Evolutionary conservation across 2,329 filamentous ascomycete genomes (phyloP), one percentile per base, ranked within the genome.

Genomic region (Hypoxylon sp.): DNA sequence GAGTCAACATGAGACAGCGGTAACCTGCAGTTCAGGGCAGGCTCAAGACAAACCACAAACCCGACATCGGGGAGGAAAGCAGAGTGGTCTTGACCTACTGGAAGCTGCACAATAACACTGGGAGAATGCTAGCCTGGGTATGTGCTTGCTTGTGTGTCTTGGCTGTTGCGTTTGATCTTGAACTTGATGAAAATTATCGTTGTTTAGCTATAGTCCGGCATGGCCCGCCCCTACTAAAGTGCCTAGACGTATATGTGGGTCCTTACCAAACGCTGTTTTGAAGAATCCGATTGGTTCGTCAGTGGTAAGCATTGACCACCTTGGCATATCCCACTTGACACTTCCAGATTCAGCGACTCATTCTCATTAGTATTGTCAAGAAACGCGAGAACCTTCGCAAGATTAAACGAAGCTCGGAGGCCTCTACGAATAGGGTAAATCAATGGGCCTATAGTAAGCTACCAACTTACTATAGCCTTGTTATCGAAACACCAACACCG

Each of bases 1-100:
- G 64, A 69, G 63, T 69, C 67, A 69, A 65, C 27, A 12, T 30
- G 50, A 16, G 37, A 50, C 29, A 21, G 43, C 11, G 23, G 32
- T 27, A n/a, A 23, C 19, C 29, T 56, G 25, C n/a, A 47, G 27
- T 43, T 62, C 30, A 56, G 39, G 41, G 21, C 32, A n/a, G 27
- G 30, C 45, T 16, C 39, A 21, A 30, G 19, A 29, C 27, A 45
- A 30, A 52, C 14, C 12, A n/a, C n/a, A n/a, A n/a, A n/a, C n/a
- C 12, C 27, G 23, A 21, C 25, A 56, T 48, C 27, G 16, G 21
- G 1, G 16, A 19, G 11, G 37, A 41, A 21, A 11, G 7, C 37
- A 41, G 16, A 41, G 16, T 7, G 2, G 2, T 21, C 37, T 19
- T 41, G 3, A 2, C 8, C 37, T 16, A 41, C 21, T 16, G 37